These are phyloP conservation scores for Neophaeococcomyces aloes DNA, from an alignment of 2,329 filamentous ascomycete genomes.

Conservation along the genomic window DNA sequence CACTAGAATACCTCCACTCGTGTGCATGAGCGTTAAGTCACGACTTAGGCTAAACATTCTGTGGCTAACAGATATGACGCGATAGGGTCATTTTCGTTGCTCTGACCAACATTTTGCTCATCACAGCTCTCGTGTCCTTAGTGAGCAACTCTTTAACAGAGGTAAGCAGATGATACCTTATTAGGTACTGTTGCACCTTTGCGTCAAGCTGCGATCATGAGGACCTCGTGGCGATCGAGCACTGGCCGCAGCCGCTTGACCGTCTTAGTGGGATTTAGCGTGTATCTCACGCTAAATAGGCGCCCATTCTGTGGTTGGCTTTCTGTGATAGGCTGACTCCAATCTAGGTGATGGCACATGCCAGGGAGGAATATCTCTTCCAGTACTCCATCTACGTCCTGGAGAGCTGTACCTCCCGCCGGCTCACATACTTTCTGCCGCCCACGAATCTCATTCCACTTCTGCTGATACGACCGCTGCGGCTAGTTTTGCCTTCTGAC, in stretches of 20 bases:
- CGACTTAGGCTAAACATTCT: not conserved
- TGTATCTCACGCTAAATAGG: constrained; percentile 1
- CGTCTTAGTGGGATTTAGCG: not conserved
- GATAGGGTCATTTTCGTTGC: constrained; percentile 47
- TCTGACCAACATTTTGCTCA: constrained; percentile 50
- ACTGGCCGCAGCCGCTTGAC: not conserved
- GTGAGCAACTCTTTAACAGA: constrained; percentile 49
- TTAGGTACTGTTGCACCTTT: not conserved
- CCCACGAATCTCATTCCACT: constrained; percentile 50
- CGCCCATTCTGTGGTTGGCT: not conserved
- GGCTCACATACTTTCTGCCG: constrained; percentile 38
- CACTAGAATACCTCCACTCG: not conserved
- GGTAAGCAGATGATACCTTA: constrained; percentile 29
- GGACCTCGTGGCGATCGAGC: not conserved
- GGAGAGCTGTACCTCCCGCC: constrained; percentile 36
- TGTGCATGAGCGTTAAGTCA: constrained; percentile 2
- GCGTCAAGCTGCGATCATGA: no score
- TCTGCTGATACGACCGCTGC: constrained; percentile 45
- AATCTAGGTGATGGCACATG: constrained; percentile 49
- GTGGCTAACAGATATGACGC: constrained; percentile 11
- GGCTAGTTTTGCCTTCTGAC: constrained; percentile 46
- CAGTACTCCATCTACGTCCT: constrained; percentile 42
- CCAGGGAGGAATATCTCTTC: constrained; percentile 52
- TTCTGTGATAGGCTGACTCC: constrained; percentile 2
- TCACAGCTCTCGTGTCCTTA: constrained; percentile 49